Evolutionary conservation across 2,329 filamentous ascomycete species (phyloP).

Genomic region (Aspergillus novofumigatus): DNA sequence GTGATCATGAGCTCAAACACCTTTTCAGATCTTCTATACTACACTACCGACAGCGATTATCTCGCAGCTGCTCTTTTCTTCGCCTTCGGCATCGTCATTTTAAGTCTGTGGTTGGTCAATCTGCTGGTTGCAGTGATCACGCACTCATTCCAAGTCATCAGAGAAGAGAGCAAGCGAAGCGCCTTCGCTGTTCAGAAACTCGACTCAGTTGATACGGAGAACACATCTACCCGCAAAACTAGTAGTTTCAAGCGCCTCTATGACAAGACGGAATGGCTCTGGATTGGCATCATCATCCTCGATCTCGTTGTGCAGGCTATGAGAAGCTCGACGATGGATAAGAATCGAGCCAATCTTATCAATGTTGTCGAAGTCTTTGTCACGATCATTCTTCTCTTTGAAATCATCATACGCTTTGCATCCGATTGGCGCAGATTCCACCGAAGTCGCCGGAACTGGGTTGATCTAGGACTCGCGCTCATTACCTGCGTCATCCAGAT

Average conservation of each 20-base stretch:
- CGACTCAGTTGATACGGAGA: slow-evolving; percentile 43
- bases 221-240: slow-evolving; percentile 25
- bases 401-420: slow-evolving; percentile 75
- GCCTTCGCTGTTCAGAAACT: slow-evolving; percentile 79
- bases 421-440: slow-evolving; percentile 80
- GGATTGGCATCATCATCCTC: slow-evolving; percentile 75
- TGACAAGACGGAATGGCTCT: slow-evolving; percentile 68
- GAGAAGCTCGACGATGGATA: slow-evolving; percentile 72
- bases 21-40: slow-evolving; percentile 91
- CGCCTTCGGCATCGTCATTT: slow-evolving; percentile 71
- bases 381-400: slow-evolving; percentile 72
- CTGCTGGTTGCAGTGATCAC: slow-evolving; percentile 95
- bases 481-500: slow-evolving; percentile 82
- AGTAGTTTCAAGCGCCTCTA: slow-evolving; percentile 65
- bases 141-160: slow-evolving; percentile 95
- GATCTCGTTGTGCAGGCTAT: slow-evolving; percentile 76
- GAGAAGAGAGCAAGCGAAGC: slow-evolving; percentile 90
- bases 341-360: slow-evolving; percentile 59
- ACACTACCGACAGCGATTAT: slow-evolving; percentile 87
- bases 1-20: slow-evolving; percentile 99
- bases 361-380: slow-evolving; percentile 67
- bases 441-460: slow-evolving; percentile 66
- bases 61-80: slow-evolving; percentile 77
- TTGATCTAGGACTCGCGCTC: slow-evolving; percentile 75
- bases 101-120: slow-evolving; percentile 96